Evolutionary conservation across 352 stramenopile species (phyloP).

Genomic region (Phytopythium vexans): DNA sequence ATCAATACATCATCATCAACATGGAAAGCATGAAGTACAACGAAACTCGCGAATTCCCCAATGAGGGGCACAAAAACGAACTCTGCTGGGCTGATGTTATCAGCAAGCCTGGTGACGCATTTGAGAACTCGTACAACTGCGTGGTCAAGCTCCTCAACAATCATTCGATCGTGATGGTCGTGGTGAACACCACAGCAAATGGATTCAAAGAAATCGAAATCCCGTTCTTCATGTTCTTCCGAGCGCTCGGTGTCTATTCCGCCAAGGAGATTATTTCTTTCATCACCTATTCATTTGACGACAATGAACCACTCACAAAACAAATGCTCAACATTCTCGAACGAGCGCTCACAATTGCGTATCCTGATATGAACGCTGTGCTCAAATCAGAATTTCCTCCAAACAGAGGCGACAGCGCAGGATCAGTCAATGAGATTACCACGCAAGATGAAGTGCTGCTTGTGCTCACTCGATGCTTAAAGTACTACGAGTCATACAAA

Average conservation of each 20-base stretch:
- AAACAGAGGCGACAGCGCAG: constrained; percentile 2
- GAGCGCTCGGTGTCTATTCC: constrained; percentile 8
- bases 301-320: constrained; percentile 5
- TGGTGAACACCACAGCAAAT: constrained; percentile 4
- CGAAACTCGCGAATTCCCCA: constrained; percentile 8
- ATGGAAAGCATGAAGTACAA: constrained; percentile 15
- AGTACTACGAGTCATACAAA: constrained; percentile 5
- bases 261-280: constrained; percentile 11
- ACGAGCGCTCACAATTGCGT: constrained; percentile 6
- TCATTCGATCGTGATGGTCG: constrained; percentile 9
- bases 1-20: constrained; percentile 16
- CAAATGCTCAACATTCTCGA: constrained; percentile 11
- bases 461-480: constrained; percentile 6
- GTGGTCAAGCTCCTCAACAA: constrained; percentile 9
- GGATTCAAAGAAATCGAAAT: constrained; percentile 14
- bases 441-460: constrained; percentile 8
- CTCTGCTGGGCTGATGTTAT: constrained; percentile 10
- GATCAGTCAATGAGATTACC: constrained; percentile 12
- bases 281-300: constrained; percentile 13
- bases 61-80: constrained; percentile 11
- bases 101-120: constrained; percentile 7
- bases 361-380: constrained; percentile 7
- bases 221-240: constrained; percentile 13
- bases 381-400: constrained; percentile 3
- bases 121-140: constrained; percentile 12